These are phyloP conservation scores for Mentha longifolia DNA, from an alignment of 257 asterid genomes.

Conservation along the genomic window DNA sequence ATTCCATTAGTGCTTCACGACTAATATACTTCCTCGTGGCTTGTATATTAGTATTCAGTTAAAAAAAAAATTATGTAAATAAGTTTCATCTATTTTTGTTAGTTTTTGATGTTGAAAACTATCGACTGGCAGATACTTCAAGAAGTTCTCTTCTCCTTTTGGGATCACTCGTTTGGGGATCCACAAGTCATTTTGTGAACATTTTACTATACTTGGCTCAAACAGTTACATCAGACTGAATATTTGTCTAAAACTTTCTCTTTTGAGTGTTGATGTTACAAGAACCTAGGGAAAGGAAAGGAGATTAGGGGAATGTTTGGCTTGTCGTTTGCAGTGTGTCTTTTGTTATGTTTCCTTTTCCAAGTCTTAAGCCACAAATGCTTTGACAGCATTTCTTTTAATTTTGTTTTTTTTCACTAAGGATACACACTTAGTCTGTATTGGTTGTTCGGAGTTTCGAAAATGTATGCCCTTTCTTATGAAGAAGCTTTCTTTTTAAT, in stretches of 20 bases:
- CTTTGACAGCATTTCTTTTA: conserved; percentile 10
- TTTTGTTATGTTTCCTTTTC: not conserved
- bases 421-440: not conserved
- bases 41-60: conserved; percentile 10
- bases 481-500: conserved; percentile 25
- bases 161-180: conserved; percentile 4
- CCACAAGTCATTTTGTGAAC: conserved; percentile 14
- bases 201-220: not conserved
- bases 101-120: conserved; percentile 16
- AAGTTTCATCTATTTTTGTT: not conserved
- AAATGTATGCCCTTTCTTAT: conserved; percentile 9
- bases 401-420: not conserved
- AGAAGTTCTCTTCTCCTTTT: conserved; percentile 3
- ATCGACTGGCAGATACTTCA: not conserved
- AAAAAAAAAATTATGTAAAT: not conserved
- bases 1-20: conserved; percentile 2
- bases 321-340: not conserved
- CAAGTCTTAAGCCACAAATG: conserved; percentile 8
- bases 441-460: conserved; percentile 15
- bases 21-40: conserved; percentile 24
- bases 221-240: not conserved
- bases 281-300: not conserved
- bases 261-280: not conserved
- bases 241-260: not conserved
- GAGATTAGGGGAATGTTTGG: not conserved